Percentiles rank a stretch among this genome's conserved stretches.
Conservation (phyloP, 2,329 filamentous ascomycete genomes). For the Chaetomium olivaceum region DNA sequence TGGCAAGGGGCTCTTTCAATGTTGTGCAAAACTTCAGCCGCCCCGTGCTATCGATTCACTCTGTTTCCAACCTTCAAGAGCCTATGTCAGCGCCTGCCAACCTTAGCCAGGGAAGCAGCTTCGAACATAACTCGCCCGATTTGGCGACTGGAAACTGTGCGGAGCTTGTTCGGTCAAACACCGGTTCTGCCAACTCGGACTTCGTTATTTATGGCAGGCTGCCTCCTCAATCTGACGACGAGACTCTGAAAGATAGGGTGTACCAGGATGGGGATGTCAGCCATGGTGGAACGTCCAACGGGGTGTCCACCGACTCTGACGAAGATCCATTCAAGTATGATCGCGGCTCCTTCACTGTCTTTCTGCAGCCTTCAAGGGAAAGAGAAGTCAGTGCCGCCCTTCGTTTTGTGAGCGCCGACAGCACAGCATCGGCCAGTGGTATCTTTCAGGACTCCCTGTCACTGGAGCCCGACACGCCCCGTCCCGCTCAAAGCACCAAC, state of each 20-base stretch:
- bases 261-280: constrained; percentile 16
- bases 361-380: constrained; percentile 44
- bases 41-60: constrained; percentile 1
- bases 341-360: constrained; percentile 41
- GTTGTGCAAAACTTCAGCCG: neutral
- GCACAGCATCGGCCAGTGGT: constrained; percentile 30
- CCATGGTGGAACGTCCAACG: constrained; percentile 24
- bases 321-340: constrained; percentile 52
- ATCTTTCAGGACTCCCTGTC: neutral
- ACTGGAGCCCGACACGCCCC: constrained; percentile 19
- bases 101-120: neutral
- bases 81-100: neutral
- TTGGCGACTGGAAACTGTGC: neutral
- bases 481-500: constrained; percentile 19
- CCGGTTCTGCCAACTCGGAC: neutral
- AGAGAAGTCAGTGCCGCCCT: constrained; percentile 47
- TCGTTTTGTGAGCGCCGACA: constrained; percentile 35
- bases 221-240: constrained; percentile 1
- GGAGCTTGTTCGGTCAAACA: neutral
- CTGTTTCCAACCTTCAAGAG: constrained; percentile 12
- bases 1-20: neutral
- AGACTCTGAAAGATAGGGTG: neutral
- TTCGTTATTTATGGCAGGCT: neutral
- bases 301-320: constrained; percentile 40
- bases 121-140: too few species aligned